Evolutionary conservation across 2,329 filamentous ascomycete genomes (phyloP), one percentile per base, ranked within the genome.

Genomic region (Talaromyces pinophilus): DNA sequence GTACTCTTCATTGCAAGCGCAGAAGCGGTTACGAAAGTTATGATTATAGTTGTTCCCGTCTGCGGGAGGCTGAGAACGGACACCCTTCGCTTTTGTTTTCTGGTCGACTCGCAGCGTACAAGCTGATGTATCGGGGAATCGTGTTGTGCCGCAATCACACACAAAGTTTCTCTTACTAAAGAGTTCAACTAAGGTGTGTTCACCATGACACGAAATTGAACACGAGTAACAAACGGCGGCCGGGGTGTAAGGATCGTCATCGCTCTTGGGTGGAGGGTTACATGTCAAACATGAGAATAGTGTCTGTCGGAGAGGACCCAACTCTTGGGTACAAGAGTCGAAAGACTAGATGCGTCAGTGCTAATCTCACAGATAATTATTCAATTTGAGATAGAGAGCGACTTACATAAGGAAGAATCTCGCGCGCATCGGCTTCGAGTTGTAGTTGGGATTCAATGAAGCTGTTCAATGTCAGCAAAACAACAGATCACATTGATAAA

Each of bases 211-310:
- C 72, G 94, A 91, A 67, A 99, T 92, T 6, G 94, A 97, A 81
- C 95, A 99, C 25, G 93, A 92, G 74, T 99, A 99, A 83, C 95
- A 99, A 65, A 99, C 87, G 30, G 92, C 95, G 2, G 94, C 95
- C 6, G 90, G 84, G 7, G 82, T 86, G 76, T 90, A 91, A 0
- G 88, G 82, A 60, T 89, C 88, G 52, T 85, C 82, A 1, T 84
- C 75, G 54, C 86, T 85, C 2, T 83, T 73, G 0, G 93, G 91
- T 8, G 91, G 87, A 8, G 95, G 93, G 69, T 93, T 96, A 82
- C 95, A 99, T 11, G 94, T 98, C 55, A 98, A 80, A 72, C 95
- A 99, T 52, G 95, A 92, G 73, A 96, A 99, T 22, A 98, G 86
- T 55, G 85, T 91, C 78, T 99, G 95, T 63, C 93, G 90, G 17